Conservation (phyloP, 2,329 filamentous ascomycete genomes). For the Ophiostoma montium region DNA sequence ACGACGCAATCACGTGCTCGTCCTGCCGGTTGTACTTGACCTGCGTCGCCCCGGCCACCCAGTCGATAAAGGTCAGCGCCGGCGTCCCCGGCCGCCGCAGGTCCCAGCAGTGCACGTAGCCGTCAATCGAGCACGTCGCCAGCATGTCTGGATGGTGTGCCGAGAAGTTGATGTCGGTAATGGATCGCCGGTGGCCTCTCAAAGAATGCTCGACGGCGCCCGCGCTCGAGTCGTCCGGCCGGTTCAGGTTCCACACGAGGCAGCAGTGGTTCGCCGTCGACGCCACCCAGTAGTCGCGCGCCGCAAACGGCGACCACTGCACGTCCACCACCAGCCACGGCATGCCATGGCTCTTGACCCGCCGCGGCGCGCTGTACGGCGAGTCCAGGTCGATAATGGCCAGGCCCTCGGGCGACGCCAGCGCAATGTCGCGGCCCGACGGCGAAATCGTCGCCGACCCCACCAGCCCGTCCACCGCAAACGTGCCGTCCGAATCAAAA, state of each 20-base stretch:
- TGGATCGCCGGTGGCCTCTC: conserved; percentile 69
- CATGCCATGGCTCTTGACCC: conserved; percentile 66
- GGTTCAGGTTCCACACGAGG: conserved; percentile 81
- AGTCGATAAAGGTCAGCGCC: conserved; percentile 74
- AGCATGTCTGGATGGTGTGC: conserved; percentile 82
- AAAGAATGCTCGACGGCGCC: conserved; percentile 74
- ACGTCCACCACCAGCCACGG: conserved; percentile 95
- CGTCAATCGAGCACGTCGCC: conserved; percentile 84
- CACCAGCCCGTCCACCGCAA: conserved; percentile 67
- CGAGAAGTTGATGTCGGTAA: conserved; percentile 93
- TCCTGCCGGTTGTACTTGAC: conserved; percentile 90
- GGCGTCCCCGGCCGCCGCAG: conserved; percentile 60
- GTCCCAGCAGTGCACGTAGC: conserved; percentile 89
- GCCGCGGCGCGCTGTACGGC: conserved; percentile 72
- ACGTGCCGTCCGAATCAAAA: conserved; percentile 72
- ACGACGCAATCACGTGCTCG: conserved; percentile 74
- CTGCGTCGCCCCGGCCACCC: conserved; percentile 85
- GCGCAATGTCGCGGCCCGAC: conserved; percentile 75
- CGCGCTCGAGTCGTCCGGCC: conserved; percentile 55
- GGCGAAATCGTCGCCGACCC: conserved; percentile 90
- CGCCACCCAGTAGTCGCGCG: conserved; percentile 81
- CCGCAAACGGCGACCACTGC: conserved; percentile 90
- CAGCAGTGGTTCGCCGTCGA: conserved; percentile 92
- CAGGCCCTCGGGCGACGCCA: conserved; percentile 78
- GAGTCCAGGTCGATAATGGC: conserved; percentile 87